phyloP scores from a whole-genome alignment of 768 basidiomycete species.

The Leccinum variicolor region DNA sequence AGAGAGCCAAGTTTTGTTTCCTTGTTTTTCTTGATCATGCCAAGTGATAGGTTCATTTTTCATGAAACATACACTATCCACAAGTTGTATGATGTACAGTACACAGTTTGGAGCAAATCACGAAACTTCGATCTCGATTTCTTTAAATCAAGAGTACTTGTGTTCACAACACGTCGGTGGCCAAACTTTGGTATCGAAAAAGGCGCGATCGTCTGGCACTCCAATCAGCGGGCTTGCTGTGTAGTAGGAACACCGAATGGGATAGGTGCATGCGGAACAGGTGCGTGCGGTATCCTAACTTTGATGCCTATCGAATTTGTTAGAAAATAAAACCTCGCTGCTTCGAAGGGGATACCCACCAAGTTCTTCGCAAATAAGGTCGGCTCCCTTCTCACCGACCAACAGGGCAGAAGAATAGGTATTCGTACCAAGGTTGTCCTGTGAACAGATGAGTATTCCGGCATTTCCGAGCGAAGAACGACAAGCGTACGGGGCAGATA shows the following conservation, averaged over 20 bases:
- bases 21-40: too few species aligned
- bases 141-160: too few species aligned
- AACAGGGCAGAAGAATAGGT: conserved; percentile 69
- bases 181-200: too few species aligned
- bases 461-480: background rate
- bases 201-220: too few species aligned
- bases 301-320: conserved; percentile 47
- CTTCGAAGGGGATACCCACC: conserved; percentile 39
- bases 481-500: conserved; percentile 61
- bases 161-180: too few species aligned
- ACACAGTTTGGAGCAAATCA: background rate
- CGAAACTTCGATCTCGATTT: background rate
- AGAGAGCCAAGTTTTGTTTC: conserved; percentile 42
- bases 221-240: conserved; percentile 28
- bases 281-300: conserved; percentile 59
- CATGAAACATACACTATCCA: too few species aligned
- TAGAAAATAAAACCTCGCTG: background rate
- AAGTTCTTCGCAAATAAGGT: conserved; percentile 58
- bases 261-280: conserved; percentile 64
- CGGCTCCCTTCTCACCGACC: conserved; percentile 68
- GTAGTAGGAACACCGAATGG: conserved; percentile 50
- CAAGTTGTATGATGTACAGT: too few species aligned
- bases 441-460: background rate
- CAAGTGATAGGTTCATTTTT: too few species aligned
- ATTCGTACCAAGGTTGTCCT: conserved; percentile 72